Evolutionary conservation across 352 stramenopile species (phyloP), one percentile per base, ranked within the genome.

Genomic region (Phytopythium oedochilum): DNA sequence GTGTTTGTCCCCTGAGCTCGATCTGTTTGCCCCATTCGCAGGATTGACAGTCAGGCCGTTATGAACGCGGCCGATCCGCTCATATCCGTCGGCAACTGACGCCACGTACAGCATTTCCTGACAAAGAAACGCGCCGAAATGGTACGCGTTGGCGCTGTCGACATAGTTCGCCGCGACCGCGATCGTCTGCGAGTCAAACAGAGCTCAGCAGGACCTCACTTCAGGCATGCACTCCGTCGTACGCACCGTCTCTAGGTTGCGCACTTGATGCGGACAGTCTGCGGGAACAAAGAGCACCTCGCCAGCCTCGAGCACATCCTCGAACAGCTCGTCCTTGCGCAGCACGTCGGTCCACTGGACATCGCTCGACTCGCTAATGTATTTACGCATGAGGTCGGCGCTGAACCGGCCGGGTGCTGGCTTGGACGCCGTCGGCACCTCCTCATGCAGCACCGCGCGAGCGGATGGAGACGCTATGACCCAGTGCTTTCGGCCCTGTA

Each of bases 211-310:
- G n/a, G n/a, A n/a, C n/a, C n/a, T n/a, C n/a, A n/a, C n/a, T n/a
- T n/a, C n/a, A n/a, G n/a, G n/a, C n/a, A n/a, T n/a, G n/a, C n/a
- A n/a, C n/a, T n/a, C n/a, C n/a, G n/a, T n/a, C n/a, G n/a, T n/a
- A n/a, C 55, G 2, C 17, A 72, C 67, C 56, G 61, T 55, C 6
- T 69, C 68, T 1, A 76, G 61, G 53, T 76, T 76, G 23, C 61
- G 55, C 9, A 76, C 68, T 63, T 76, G 68, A 42, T 76, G 68
- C 2, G 68, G 64, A 26, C 58, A 68, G 25, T 70, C 64, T 0
- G 64, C 57, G 4, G 68, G 68, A 15, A 76, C 64, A 39, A 71
- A 76, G 6, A 76, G 58, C 7, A 76, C 64, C 55, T 76, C 68
- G 4, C 68, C 68, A 7, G 57, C 58, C 38, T 71, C 64, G 0